A percentile compares a stretch with the other conserved stretches of the same genome.
phyloP scores from a whole-genome alignment of 2,329 filamentous ascomycete genomes.

The Epicoccum nigrum region DNA sequence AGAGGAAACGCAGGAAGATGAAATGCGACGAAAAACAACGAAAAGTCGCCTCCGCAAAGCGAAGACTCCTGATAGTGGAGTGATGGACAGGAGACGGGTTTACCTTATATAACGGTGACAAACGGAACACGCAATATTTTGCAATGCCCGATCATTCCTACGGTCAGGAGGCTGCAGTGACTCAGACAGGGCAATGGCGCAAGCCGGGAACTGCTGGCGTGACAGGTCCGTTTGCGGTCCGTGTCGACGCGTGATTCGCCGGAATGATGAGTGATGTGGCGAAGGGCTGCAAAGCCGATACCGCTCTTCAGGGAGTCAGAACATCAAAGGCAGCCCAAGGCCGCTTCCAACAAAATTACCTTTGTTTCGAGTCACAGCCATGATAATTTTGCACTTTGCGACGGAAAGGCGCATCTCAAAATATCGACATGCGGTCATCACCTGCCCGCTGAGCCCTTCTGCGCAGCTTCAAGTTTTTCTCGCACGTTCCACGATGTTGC shows the following conservation, averaged over 20 bases:
- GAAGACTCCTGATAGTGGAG: constrained; percentile 34
- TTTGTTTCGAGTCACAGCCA: constrained; percentile 14
- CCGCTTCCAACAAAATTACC: constrained; percentile 20
- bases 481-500: constrained; percentile 19
- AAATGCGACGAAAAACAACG: constrained; percentile 17
- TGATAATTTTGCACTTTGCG: background rate
- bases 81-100: constrained; percentile 17
- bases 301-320: constrained; percentile 37
- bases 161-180: constrained; percentile 44
- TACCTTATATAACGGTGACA: constrained; percentile 38
- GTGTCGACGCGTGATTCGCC: constrained; percentile 39
- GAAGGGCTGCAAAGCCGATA: constrained; percentile 24
- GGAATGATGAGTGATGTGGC: constrained; percentile 27
- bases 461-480: constrained; percentile 7
- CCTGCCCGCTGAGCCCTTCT: background rate
- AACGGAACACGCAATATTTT: constrained; percentile 17
- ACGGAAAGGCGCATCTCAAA: constrained; percentile 6
- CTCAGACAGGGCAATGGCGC: constrained; percentile 38
- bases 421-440: background rate
- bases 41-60: constrained; percentile 37
- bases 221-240: constrained; percentile 27
- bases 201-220: constrained; percentile 29
- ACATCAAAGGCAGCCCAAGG: constrained; percentile 18
- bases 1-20: constrained; percentile 7
- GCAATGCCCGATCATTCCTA: constrained; percentile 28